A percentile compares a stretch with the other conserved stretches of the same genome.
Conservation (phyloP, 345 rosid species). For the Corchorus olitorius region DNA sequence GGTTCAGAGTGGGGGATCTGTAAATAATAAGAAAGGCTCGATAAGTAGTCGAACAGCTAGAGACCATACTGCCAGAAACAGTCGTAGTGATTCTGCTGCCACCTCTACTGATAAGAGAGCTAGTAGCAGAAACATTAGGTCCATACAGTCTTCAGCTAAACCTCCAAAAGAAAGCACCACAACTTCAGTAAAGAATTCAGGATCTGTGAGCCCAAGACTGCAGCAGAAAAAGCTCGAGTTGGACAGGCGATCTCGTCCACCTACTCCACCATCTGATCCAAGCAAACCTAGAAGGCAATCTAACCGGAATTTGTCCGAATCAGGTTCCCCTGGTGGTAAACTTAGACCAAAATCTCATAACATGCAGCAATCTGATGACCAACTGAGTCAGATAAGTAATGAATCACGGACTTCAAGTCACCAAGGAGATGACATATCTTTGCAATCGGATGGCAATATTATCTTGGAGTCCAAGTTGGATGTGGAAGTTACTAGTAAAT, state of each 20-base stretch:
- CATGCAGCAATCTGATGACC: slow-evolving; percentile 63
- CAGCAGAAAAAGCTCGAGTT: slow-evolving; percentile 74
- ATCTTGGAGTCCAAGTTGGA: slow-evolving; percentile 38
- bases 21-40: slow-evolving; percentile 42
- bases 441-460: slow-evolving; percentile 52
- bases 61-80: slow-evolving; percentile 49
- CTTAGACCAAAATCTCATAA: slow-evolving; percentile 46
- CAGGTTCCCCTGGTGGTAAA: slow-evolving; percentile 64
- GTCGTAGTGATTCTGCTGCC: slow-evolving; percentile 36
- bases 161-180: slow-evolving; percentile 53
- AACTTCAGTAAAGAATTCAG: slow-evolving; percentile 51
- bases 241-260: slow-evolving; percentile 81
- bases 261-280: slow-evolving; percentile 75
- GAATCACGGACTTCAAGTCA: slow-evolving; percentile 68
- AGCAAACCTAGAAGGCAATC: slow-evolving; percentile 57
- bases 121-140: slow-evolving; percentile 39
- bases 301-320: slow-evolving; percentile 45
- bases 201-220: slow-evolving; percentile 78
- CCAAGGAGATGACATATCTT: slow-evolving; percentile 56
- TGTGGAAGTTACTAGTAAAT: slow-evolving; percentile 36
- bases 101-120: slow-evolving; percentile 56
- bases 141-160: slow-evolving; percentile 46
- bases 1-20: slow-evolving; percentile 40
- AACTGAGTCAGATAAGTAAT: slow-evolving; percentile 67
- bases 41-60: slow-evolving; percentile 39